Evolutionary conservation across 176 grass and related monocot genomes (phyloP).

Genomic region (Panicum miliaceum): DNA sequence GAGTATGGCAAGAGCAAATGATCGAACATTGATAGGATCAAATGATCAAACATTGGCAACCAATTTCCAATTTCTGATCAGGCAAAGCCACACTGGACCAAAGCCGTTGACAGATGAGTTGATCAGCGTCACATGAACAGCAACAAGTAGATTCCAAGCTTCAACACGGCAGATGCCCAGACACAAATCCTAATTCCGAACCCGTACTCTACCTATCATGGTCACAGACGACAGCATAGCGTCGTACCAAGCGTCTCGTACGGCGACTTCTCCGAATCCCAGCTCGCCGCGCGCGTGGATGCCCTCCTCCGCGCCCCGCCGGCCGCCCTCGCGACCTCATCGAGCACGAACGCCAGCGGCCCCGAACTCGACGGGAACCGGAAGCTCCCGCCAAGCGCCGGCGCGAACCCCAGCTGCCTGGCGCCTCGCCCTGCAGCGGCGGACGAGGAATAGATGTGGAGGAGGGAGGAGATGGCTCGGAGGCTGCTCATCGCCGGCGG

Average conservation of each 20-base stretch:
- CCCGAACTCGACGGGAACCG: conserved; percentile 48
- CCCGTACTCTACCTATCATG: neutral
- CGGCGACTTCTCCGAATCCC: conserved; percentile 90
- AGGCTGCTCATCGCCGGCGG: conserved; percentile 74
- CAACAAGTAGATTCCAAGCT: neutral
- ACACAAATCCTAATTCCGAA: neutral
- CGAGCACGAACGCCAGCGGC: conserved; percentile 59
- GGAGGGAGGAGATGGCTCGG: conserved; percentile 63
- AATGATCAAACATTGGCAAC: conserved; percentile 20
- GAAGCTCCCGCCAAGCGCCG: conserved; percentile 43
- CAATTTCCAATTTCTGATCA: neutral
- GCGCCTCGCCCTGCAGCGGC: conserved; percentile 35
- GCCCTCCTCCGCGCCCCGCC: conserved; percentile 52
- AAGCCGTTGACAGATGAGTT: neutral
- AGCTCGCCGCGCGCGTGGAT: conserved; percentile 78
- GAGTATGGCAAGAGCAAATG: neutral
- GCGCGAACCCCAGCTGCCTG: conserved; percentile 31
- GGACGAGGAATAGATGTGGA: conserved; percentile 51
- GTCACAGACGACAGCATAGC: neutral
- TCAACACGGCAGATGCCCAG: neutral
- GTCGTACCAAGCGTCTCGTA: conserved; percentile 86
- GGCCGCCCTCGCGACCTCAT: conserved; percentile 64
- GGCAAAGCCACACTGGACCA: neutral
- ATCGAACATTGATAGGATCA: neutral
- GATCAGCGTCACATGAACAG: neutral